A percentile compares a stretch with the other conserved stretches of the same genome.
phyloP scores from a whole-genome alignment of 257 asterid species.

The Solanum neorickii region DNA sequence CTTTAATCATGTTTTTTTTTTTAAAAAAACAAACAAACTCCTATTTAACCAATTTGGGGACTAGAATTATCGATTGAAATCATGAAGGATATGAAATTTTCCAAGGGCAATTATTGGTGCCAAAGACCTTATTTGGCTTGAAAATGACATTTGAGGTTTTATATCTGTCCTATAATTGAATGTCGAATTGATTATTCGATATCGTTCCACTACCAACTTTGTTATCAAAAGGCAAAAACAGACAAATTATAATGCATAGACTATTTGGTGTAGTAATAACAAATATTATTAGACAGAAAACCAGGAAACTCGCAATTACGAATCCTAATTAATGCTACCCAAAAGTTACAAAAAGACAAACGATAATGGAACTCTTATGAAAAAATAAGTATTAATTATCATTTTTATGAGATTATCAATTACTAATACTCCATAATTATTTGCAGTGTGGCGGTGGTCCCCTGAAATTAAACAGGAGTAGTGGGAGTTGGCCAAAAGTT shows the following conservation, averaged over 20 bases:
- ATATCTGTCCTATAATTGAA: not conserved
- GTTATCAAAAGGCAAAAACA: not conserved
- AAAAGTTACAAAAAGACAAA: not conserved
- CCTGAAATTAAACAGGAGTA: not conserved
- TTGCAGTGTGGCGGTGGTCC: not conserved
- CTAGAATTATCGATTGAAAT: not conserved
- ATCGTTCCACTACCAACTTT: not conserved
- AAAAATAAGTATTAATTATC: too few species aligned
- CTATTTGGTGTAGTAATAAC: not conserved
- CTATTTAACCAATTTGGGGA: not conserved
- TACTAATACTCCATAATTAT: too few species aligned
- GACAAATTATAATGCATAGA: not conserved
- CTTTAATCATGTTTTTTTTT: not conserved
- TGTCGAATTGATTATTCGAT: not conserved
- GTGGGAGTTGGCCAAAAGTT: not conserved
- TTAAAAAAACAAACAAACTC: not conserved
- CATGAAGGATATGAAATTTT: not conserved
- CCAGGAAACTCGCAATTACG: not conserved
- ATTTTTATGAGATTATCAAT: not conserved
- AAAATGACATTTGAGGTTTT: not conserved
- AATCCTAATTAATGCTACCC: not conserved
- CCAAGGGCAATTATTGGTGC: not conserved
- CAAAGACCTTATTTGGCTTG: not conserved
- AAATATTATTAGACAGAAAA: not conserved
- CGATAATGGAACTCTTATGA: not conserved